phyloP scores from a whole-genome alignment of 2,329 filamentous ascomycete genomes.

The Exophiala alcalophila region DNA sequence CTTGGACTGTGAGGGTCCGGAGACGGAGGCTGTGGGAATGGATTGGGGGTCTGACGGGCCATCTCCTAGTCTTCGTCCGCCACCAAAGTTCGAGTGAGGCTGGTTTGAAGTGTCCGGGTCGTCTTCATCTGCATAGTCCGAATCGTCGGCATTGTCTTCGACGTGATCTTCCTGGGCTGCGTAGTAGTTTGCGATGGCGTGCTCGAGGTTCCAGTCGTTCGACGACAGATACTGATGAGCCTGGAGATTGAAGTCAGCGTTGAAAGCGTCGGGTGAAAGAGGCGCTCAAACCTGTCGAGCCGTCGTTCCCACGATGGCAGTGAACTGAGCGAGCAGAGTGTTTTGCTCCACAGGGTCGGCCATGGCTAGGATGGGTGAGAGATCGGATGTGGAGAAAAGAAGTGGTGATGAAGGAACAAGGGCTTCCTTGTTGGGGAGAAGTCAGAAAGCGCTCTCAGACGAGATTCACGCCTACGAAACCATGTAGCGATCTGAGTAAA shows the following conservation, averaged over 20 bases:
- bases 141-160: conserved; percentile 26
- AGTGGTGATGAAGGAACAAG: no score
- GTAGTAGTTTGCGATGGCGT: conserved; percentile 63
- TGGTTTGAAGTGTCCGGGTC: conserved; percentile 21
- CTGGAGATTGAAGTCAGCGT: conserved; percentile 40
- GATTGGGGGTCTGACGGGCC: conserved; percentile 28
- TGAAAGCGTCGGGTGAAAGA: neutral
- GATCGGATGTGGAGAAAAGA: conserved; percentile 15
- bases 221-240: conserved; percentile 64
- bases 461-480: no score
- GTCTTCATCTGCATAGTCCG: conserved; percentile 33
- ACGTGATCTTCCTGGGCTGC: conserved; percentile 42
- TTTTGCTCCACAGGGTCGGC: conserved; percentile 34
- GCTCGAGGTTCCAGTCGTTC: conserved; percentile 64
- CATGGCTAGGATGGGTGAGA: conserved; percentile 22
- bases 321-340: conserved; percentile 52
- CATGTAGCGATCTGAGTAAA: no score
- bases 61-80: conserved; percentile 37
- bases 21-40: conserved; percentile 33
- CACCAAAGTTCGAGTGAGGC: conserved; percentile 23
- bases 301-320: conserved; percentile 53
- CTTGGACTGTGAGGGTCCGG: conserved; percentile 34
- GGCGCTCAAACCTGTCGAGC: conserved; percentile 49
- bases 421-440: no score
- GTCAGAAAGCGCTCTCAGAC: no score